Percentiles rank a stretch among this genome's conserved stretches.
Evolutionary conservation across 768 basidiomycete genomes (phyloP).

Genomic region (Tylopilus intermedius): DNA sequence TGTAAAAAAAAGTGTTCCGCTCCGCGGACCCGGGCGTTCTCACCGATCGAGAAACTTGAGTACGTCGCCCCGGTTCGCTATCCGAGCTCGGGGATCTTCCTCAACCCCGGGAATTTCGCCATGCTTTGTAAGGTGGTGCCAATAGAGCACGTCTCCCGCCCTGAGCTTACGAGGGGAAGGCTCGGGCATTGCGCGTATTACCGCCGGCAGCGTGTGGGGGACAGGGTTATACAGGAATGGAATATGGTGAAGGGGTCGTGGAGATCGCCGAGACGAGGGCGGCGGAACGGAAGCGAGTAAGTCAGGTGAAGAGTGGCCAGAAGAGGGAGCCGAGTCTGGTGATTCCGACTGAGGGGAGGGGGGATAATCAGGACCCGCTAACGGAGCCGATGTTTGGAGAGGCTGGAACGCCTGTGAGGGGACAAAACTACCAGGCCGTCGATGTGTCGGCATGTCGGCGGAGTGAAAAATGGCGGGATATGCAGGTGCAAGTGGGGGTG

Average conservation of each 20-base stretch:
- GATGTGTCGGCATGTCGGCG: conserved; percentile 26
- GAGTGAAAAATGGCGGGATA: conserved; percentile 26
- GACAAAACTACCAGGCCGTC: conserved; percentile 1
- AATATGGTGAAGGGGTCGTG: conserved; percentile 12
- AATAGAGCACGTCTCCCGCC: conserved; percentile 62
- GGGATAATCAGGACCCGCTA: conserved; percentile 17
- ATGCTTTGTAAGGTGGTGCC: conserved; percentile 68
- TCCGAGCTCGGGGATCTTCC: conserved; percentile 55
- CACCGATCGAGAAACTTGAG: conserved; percentile 25
- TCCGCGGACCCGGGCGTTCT: conserved; percentile 16
- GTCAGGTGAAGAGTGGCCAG: conserved; percentile 24
- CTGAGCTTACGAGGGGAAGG: conserved; percentile 38
- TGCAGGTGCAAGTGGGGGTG: conserved; percentile 29
- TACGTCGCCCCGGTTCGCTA: conserved; percentile 8
- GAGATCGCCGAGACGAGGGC: conserved; percentile 23
- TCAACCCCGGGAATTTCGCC: conserved; percentile 69
- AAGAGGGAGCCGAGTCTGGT: conserved; percentile 20
- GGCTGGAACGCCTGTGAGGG: conserved; percentile 23
- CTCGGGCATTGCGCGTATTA: conserved; percentile 15
- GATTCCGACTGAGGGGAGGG: conserved; percentile 22
- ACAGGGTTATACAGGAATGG: conserved; percentile 9
- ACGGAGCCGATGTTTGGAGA: conserved; percentile 15
- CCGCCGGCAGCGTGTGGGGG: conserved; percentile 10
- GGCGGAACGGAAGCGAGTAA: conserved; percentile 18
- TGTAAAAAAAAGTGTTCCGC: conserved; percentile 6